Percentiles rank a stretch among this genome's conserved stretches.
phyloP scores from a whole-genome alignment of 768 basidiomycete genomes.

The Psilocybe tampanensis region DNA sequence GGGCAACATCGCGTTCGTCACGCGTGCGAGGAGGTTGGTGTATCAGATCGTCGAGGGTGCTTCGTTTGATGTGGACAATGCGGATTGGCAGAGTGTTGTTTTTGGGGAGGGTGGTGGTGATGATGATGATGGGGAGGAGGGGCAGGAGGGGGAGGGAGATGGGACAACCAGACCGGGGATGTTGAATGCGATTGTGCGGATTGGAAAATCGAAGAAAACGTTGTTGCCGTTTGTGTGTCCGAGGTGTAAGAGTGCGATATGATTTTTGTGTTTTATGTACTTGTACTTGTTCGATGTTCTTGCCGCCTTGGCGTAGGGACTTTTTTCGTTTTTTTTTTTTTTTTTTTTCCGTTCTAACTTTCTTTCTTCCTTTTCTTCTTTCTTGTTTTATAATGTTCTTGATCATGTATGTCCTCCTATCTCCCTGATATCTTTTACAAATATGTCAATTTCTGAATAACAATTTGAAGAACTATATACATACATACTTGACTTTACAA shows the following conservation, averaged over 20 bases:
- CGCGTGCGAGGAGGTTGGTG: constrained; percentile 49
- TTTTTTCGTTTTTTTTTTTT: background rate
- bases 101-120: constrained; percentile 13
- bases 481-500: too few species aligned
- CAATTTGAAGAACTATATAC: too few species aligned
- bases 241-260: constrained; percentile 46
- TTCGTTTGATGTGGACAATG: constrained; percentile 15
- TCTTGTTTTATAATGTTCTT: too few species aligned
- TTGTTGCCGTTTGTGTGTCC: constrained; percentile 43
- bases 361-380: too few species aligned
- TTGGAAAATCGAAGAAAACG: constrained; percentile 16
- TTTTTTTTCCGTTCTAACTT: too few species aligned
- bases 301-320: background rate
- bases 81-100: constrained; percentile 40
- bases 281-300: background rate
- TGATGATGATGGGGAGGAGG: background rate
- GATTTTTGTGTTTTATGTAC: background rate
- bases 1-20: constrained; percentile 53
- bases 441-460: too few species aligned
- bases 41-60: constrained; percentile 25
- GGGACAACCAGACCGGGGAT: constrained; percentile 3
- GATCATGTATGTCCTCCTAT: too few species aligned
- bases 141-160: too few species aligned
- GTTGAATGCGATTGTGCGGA: constrained; percentile 22
- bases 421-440: too few species aligned